Evolutionary conservation across 1,284 basidiomycete species (phyloP).

Genomic region (Meripilus lineatus): DNA sequence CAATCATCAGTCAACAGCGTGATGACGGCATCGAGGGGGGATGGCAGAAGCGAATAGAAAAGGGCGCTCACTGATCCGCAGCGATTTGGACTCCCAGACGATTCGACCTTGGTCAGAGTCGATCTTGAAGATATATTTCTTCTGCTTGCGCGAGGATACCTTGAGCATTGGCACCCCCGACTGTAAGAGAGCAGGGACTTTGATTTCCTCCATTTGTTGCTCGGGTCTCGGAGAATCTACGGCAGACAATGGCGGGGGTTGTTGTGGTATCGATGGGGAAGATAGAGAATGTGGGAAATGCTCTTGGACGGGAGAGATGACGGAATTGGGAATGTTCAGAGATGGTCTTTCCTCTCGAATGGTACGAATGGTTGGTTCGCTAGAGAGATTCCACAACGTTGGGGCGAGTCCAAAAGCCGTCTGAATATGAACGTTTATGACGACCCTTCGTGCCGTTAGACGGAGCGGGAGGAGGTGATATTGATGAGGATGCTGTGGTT

Average conservation of each 20-base stretch:
- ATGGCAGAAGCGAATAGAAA: constrained; percentile 1
- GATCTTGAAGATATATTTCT: constrained; percentile 69
- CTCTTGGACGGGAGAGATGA: background rate
- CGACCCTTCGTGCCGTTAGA: background rate
- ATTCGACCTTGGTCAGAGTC: constrained; percentile 80
- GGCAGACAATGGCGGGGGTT: too few relatives aligned
- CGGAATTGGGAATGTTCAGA: background rate
- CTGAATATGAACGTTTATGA: background rate
- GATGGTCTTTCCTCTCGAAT: constrained; percentile 2
- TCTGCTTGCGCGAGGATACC: constrained; percentile 82
- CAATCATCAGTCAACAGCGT: too few relatives aligned
- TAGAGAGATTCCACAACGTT: background rate
- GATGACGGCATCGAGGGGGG: background rate
- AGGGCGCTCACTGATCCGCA: constrained; percentile 57
- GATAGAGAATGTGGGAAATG: constrained; percentile 8
- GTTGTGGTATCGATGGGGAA: constrained; percentile 14
- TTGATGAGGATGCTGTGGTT: background rate
- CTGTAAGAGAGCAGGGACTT: constrained; percentile 50
- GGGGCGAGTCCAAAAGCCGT: background rate
- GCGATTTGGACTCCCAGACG: constrained; percentile 79
- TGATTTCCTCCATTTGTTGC: constrained; percentile 32
- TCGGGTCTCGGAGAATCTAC: too few relatives aligned
- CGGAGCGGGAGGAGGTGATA: background rate
- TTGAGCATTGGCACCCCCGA: constrained; percentile 79
- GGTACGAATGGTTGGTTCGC: background rate